These are phyloP conservation scores for Calendula officinalis DNA, from an alignment of 129 eudicot species.

Conservation along the genomic window DNA sequence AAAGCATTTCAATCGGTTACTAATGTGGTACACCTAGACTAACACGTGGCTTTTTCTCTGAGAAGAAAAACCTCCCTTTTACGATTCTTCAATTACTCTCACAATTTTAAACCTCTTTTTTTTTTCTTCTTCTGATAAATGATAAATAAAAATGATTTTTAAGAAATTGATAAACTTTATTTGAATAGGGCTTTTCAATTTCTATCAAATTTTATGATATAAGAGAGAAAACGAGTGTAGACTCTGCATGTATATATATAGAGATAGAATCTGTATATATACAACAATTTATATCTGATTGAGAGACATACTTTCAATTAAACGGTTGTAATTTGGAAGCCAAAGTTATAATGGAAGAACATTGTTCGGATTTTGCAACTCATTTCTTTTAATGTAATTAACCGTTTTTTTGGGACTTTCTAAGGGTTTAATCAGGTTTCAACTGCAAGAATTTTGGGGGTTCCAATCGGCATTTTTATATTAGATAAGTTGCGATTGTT, in stretches of 20 bases:
- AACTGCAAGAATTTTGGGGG: background rate
- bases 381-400: background rate
- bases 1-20: conserved; percentile 19
- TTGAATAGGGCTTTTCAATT: conserved; percentile 31
- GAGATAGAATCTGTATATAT: conserved; percentile 28
- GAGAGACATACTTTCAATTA: background rate
- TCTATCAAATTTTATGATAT: conserved; percentile 22
- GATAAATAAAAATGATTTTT: conserved; percentile 6
- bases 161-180: conserved; percentile 1
- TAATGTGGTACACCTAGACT: conserved; percentile 25
- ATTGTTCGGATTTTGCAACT: background rate
- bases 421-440: conserved; percentile 15
- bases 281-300: conserved; percentile 12
- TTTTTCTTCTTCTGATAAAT: background rate
- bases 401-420: background rate
- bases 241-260: conserved; percentile 37
- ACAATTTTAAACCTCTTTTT: background rate
- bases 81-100: conserved; percentile 20
- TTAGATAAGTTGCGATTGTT: conserved; percentile 9
- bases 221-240: conserved; percentile 4
- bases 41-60: conserved; percentile 35
- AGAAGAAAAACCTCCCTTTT: conserved; percentile 28
- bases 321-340: background rate
- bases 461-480: conserved; percentile 16
- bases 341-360: conserved; percentile 9